These are phyloP conservation scores for Aspergillus sp. DNA, from an alignment of 2,329 filamentous ascomycete species.

Conservation along the genomic window DNA sequence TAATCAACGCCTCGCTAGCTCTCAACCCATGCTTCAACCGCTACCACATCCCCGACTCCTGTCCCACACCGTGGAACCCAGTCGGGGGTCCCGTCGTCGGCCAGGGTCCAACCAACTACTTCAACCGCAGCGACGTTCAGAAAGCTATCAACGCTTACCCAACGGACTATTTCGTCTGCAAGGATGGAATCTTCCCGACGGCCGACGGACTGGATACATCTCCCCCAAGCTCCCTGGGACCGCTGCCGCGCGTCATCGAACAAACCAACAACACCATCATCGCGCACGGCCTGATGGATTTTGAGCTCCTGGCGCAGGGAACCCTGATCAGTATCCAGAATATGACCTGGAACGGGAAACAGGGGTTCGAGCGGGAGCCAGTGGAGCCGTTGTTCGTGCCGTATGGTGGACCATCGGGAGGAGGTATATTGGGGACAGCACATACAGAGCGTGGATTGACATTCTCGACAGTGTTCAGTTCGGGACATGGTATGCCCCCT, in stretches of 20 bases:
- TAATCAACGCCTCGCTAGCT: slow-evolving; percentile 55
- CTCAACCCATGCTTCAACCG: slow-evolving; percentile 78
- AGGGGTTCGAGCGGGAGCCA: slow-evolving; percentile 68
- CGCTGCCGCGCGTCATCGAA: slow-evolving; percentile 71
- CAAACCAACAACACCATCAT: slow-evolving; percentile 71
- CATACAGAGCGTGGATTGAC: slow-evolving; percentile 77
- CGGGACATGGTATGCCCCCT: slow-evolving; percentile 57
- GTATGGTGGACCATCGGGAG: slow-evolving; percentile 48
- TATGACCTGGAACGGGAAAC: slow-evolving; percentile 74
- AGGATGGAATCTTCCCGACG: slow-evolving; percentile 43
- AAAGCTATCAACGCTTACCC: slow-evolving; percentile 62
- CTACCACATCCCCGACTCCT: slow-evolving; percentile 72
- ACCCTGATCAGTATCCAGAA: slow-evolving; percentile 74
- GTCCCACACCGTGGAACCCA: slow-evolving; percentile 67
- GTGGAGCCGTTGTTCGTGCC: slow-evolving; percentile 65
- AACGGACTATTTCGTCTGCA: slow-evolving; percentile 46
- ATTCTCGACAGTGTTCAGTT: slow-evolving; percentile 63
- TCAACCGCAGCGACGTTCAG: slow-evolving; percentile 71
- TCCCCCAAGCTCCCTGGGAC: slow-evolving; percentile 32
- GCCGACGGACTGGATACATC: slow-evolving; percentile 51
- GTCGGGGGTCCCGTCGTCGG: slow-evolving; percentile 71
- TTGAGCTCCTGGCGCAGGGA: slow-evolving; percentile 68
- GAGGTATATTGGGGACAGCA: slow-evolving; percentile 68
- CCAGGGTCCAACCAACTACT: slow-evolving; percentile 63
- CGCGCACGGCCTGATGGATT: slow-evolving; percentile 71